Conservation (phyloP, 768 basidiomycete species). For the Tricholoma hemisulphureum region DNA sequence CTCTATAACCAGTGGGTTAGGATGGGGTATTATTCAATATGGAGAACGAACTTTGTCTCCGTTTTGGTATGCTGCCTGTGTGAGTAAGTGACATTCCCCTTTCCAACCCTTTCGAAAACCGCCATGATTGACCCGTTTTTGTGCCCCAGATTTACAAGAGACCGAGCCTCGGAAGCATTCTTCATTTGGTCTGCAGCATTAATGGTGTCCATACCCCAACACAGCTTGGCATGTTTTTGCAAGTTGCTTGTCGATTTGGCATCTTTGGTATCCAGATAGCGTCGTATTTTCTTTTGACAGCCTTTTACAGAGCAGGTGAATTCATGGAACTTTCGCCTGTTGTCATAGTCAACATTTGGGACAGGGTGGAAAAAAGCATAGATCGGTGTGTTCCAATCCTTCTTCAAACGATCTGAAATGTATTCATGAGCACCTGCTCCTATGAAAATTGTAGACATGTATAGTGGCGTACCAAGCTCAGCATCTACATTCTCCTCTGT, state of each 20-base stretch:
- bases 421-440: background rate
- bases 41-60: slow-evolving; percentile 21
- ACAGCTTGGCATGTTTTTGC: slow-evolving; percentile 22
- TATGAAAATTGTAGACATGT: background rate
- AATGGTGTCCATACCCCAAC: slow-evolving; percentile 30
- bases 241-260: slow-evolving; percentile 28
- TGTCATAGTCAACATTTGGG: slow-evolving; percentile 15
- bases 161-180: slow-evolving; percentile 3
- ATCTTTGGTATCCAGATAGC: slow-evolving; percentile 26
- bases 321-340: slow-evolving; percentile 14
- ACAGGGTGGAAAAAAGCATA: slow-evolving; percentile 26
- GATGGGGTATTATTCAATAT: background rate
- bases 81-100: slow-evolving; percentile 32
- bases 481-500: background rate
- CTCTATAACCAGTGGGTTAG: background rate
- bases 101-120: slow-evolving; percentile 24
- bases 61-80: slow-evolving; percentile 25
- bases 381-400: slow-evolving; percentile 27
- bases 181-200: slow-evolving; percentile 15
- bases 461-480: background rate
- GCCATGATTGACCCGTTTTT: slow-evolving; percentile 23
- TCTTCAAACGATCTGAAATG: slow-evolving; percentile 13
- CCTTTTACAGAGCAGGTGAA: slow-evolving; percentile 20
- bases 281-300: slow-evolving; percentile 11
- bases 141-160: background rate